Evolutionary conservation across 2,329 filamentous ascomycete genomes (phyloP), one percentile per base, ranked within the genome.

Genomic region (Phialophora chinensis): DNA sequence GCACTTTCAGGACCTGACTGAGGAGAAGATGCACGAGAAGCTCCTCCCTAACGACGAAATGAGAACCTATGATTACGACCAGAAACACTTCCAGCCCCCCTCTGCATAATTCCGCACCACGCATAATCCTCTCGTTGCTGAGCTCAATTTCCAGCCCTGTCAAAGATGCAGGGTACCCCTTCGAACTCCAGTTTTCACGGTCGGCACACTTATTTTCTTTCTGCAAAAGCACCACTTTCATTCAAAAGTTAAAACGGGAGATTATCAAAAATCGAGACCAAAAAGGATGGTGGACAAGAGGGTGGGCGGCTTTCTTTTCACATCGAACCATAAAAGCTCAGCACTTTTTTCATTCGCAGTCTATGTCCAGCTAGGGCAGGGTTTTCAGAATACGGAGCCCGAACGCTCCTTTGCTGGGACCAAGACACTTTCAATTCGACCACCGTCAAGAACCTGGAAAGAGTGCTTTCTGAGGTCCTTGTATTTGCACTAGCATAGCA

Each of bases 1-100:
- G 17, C 63, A 63, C 3, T 59, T 60, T 55, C 67, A 63, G 20
- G 58, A 66, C 42, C 33, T 52, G 7, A 33, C 17, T 12, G 59
- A 69, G 12, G 69, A 71, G 56, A 69, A 71, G 58, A 42, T 69
- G 29, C 59, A 64, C 42, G 65, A 67, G 47, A 69, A 71, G 56
- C 64, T 65, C 38, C 66, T 67, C 25, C 59, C 60, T 67, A 54
- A 66, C 60, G 65, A 71, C 44, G 65, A 66, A 23, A 69, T 60
- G 60, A 67, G 52, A 62, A 35, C 63, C 64, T 63, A 70, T 60
- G 66, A 64, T 49, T 64, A 69, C 56, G 69, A 71, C 54, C 27
- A 61, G 33, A 69, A 67, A 69, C 65, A 62, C 54, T 60, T 60
- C 56, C 66, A 68, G 60, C 58, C 68, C 27, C 66, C 60, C 38